These are phyloP conservation scores for Sugiyamaella sp. DNA, from an alignment of 1,139 yeast species.

Conservation along the genomic window DNA sequence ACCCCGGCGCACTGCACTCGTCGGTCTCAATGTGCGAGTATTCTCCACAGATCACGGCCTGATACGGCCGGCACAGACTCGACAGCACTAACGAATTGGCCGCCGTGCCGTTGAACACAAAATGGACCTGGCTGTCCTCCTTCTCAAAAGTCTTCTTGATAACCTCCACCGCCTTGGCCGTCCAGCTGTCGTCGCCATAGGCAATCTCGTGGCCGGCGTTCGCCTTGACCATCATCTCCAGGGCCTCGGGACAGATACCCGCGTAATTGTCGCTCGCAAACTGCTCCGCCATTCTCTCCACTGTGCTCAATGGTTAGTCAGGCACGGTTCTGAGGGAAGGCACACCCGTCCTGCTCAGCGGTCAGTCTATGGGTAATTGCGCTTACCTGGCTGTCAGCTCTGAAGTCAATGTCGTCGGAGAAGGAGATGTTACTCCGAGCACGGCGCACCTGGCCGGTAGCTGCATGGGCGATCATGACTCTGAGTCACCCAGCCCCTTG, in stretches of 20 bases:
- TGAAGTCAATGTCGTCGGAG: too few relatives aligned
- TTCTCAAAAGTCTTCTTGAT: constrained; percentile 14
- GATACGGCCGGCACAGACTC: constrained; percentile 20
- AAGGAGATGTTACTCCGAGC: too few relatives aligned
- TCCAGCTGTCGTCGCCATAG: constrained; percentile 22
- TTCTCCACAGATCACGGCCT: constrained; percentile 18
- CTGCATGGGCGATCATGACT: too few relatives aligned
- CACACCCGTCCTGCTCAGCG: too few relatives aligned
- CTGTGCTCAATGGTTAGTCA: neutral
- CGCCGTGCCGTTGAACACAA: constrained; percentile 22
- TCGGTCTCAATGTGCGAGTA: constrained; percentile 22
- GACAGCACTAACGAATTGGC: constrained; percentile 21
- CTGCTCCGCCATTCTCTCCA: constrained; percentile 14
- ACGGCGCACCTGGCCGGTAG: too few relatives aligned
- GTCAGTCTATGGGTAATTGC: too few relatives aligned
- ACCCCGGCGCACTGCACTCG: constrained; percentile 21
- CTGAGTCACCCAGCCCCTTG: too few relatives aligned
- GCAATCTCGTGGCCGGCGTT: constrained; percentile 20
- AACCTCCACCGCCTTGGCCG: constrained; percentile 9
- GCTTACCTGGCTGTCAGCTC: too few relatives aligned
- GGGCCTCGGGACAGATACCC: constrained; percentile 21
- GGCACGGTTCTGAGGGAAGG: too few relatives aligned
- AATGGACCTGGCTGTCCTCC: constrained; percentile 16
- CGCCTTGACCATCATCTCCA: constrained; percentile 13
- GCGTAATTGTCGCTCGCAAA: constrained; percentile 23